Conservation (phyloP, 306 rosid genomes). For the Hippophae tibetana region DNA sequence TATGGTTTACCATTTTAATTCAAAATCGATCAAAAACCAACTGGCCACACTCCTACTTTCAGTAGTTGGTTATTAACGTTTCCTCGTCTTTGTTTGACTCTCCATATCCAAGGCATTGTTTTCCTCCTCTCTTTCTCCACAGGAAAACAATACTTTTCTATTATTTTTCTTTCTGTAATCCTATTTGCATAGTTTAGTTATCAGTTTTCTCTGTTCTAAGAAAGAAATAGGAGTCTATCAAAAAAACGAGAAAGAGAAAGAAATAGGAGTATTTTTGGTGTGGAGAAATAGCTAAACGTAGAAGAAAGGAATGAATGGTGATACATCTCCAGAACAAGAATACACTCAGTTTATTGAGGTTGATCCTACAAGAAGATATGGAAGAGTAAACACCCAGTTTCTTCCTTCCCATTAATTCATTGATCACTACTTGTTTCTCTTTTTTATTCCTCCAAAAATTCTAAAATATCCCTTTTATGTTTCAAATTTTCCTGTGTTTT, state of each 20-base stretch:
- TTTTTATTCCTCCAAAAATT: conserved; percentile 8
- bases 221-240: conserved; percentile 6
- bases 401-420: background rate
- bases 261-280: background rate
- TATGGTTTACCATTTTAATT: too few species aligned
- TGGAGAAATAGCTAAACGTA: conserved; percentile 10
- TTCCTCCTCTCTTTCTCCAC: too few species aligned
- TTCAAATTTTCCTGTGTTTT: conserved; percentile 14
- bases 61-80: conserved; percentile 37
- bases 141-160: background rate
- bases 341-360: conserved; percentile 69
- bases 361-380: conserved; percentile 98
- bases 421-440: conserved; percentile 1
- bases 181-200: conserved; percentile 11
- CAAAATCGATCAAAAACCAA: too few species aligned
- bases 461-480: conserved; percentile 1
- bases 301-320: conserved; percentile 55
- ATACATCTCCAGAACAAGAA: conserved; percentile 33
- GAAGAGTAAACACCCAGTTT: conserved; percentile 53
- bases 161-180: conserved; percentile 3
- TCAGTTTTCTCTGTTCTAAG: conserved; percentile 1
- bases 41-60: too few species aligned
- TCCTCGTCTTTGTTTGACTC: background rate
- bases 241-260: too few species aligned
- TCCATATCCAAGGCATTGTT: too few species aligned